A percentile compares a stretch with the other conserved stretches of the same genome.
Conservation (phyloP, 768 basidiomycete species). For the Xanthoconium stramineum region DNA sequence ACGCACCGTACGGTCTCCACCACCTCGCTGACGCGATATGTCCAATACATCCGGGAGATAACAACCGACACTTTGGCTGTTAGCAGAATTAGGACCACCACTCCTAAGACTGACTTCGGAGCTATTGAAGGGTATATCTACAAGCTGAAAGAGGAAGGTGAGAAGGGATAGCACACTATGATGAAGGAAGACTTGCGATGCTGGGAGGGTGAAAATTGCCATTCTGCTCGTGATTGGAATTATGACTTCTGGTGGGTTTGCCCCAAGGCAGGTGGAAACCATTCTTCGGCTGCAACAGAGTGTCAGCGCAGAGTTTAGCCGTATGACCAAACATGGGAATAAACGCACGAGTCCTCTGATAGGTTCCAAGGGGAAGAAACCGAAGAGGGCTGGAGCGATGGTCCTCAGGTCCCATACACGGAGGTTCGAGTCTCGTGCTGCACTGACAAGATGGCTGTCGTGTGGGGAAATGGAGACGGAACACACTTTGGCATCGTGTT, state of each 20-base stretch:
- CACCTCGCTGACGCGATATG: not conserved
- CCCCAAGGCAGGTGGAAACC: not conserved
- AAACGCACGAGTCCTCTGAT: conserved; percentile 13
- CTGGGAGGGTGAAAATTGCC: not conserved
- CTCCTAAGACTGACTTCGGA: not conserved
- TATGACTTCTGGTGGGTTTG: not conserved
- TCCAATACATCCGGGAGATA: not conserved
- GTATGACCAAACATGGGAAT: not conserved
- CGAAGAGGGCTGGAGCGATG: conserved; percentile 14
- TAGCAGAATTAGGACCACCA: not conserved
- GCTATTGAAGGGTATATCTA: not conserved
- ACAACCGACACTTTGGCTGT: not conserved
- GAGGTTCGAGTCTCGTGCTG: conserved; percentile 12
- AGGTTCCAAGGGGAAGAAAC: conserved; percentile 8
- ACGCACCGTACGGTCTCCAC: not conserved
- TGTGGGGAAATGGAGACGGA: conserved; percentile 18
- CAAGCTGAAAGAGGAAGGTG: not conserved
- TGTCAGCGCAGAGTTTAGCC: not conserved
- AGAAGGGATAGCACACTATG: not conserved
- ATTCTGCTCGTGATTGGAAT: not conserved
- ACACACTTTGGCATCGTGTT: conserved; percentile 6
- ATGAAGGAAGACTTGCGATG: not conserved
- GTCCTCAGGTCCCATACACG: conserved; percentile 16
- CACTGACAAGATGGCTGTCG: conserved; percentile 15
- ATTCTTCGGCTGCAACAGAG: not conserved